Evolutionary conservation across 1,139 yeast genomes (phyloP), one percentile per base, ranked within the genome.

Genomic region (Saccharomycopsis phalli): DNA sequence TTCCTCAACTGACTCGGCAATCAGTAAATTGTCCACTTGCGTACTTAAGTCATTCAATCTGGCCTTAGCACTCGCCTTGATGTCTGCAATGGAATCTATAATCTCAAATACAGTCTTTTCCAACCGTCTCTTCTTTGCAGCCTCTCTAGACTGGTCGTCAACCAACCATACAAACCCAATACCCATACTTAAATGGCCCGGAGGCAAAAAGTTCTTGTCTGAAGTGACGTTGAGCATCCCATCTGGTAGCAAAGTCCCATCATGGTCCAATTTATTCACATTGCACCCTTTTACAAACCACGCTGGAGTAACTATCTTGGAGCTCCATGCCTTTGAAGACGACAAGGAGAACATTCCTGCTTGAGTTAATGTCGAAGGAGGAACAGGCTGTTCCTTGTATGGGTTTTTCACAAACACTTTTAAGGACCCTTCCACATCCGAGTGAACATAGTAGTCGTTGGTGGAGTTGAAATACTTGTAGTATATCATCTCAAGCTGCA

Each of bases 271-370:
- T 53, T 86, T 83, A 1, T 84, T 73, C 4, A 87, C 66, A 40
- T 74, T 80, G 23, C 61, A 57, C 5, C 83, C 87, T 36, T 67
- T 68, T 18, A 83, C 74, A 68, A 76, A 81, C 94, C 95, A 87
- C 2, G 95, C 81, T 1, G 94, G 78, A 0, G 83, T 74, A 1
- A 82, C 73, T 33, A 81, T 69, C 55, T 87, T 88, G 36, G 79
- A 73, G 37, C 78, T 88, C 99, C 99, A 91, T 0, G 95, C 95
- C 36, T 71, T 75, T 1, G 94, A 79, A 0, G 88, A 72, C n/a
- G 93, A 69, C 50, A 87, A 71, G 10, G 94, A 72, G 52, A 80
- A 79, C 8, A 83, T 72, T 10, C 95, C 95, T 0, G 98, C 96
- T 58, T 91, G 98, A 60, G 79, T 69, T 45, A 88, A 65, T 0